Percentiles rank a stretch among this genome's conserved stretches.
phyloP scores from a whole-genome alignment of 2,329 filamentous ascomycete species.

The Teratosphaeria gauchensis region DNA sequence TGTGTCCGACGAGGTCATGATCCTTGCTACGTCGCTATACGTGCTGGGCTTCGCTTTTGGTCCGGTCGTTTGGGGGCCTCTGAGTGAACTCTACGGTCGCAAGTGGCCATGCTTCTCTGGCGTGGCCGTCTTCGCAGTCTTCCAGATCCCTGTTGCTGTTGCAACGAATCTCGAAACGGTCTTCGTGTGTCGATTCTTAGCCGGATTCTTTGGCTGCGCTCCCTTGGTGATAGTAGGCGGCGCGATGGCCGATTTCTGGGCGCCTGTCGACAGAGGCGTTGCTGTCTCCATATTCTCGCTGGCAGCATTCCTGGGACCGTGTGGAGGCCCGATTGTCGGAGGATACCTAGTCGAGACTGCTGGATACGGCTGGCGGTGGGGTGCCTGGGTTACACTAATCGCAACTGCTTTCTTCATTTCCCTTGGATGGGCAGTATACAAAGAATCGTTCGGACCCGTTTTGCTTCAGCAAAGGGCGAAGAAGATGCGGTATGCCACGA shows the following conservation, averaged over 20 bases:
- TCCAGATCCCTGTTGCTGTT: not conserved
- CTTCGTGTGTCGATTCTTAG: not conserved
- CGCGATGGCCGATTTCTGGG: not conserved
- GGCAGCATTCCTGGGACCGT: not conserved
- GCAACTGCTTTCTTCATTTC: not conserved
- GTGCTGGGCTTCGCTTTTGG: constrained; percentile 28
- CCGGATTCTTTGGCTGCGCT: not conserved
- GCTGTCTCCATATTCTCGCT: constrained; percentile 1
- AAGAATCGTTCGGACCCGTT: constrained; percentile 35
- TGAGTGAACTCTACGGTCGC: not conserved
- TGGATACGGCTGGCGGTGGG: constrained; percentile 47
- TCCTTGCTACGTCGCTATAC: constrained; percentile 35
- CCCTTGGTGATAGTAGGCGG: not conserved
- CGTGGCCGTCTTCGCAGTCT: not conserved
- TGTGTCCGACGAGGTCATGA: constrained; percentile 40
- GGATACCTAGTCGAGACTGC: not conserved
- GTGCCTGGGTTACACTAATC: constrained; percentile 42
- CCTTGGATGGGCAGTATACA: not conserved
- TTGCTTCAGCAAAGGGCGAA: constrained; percentile 41
- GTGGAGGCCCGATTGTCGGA: constrained; percentile 23
- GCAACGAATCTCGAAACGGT: not conserved
- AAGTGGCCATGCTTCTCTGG: not conserved
- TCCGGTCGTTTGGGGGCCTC: constrained; percentile 23
- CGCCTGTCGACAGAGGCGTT: not conserved
- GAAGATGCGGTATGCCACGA: constrained; percentile 37